Evolutionary conservation across 352 stramenopile genomes (phyloP), one percentile per base, ranked within the genome.

Genomic region (Sclerospora graminicola): DNA sequence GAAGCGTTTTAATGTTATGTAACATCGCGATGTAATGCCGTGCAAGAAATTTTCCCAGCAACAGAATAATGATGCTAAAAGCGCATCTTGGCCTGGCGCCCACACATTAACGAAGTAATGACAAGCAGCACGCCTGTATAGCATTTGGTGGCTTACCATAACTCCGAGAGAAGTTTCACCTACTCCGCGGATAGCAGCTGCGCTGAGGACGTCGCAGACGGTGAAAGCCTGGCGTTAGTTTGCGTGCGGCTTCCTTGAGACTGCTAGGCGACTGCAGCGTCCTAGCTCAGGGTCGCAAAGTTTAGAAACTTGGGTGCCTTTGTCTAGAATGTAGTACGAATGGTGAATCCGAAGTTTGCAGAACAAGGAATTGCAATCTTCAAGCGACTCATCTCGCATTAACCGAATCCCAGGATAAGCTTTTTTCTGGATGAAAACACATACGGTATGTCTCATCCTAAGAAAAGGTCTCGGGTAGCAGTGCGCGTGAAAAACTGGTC

Each of bases 391-490:
- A 26, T 26, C 21, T 26, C 21, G n/a, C n/a, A n/a, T n/a, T n/a
- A n/a, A n/a, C n/a, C n/a, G 21, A 26, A 26, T 26, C 21, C 21
- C 21, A 26, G 21, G 21, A 26, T 26, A 26, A 26, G 21, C 21
- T 26, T 26, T 26, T 36, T 47, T 47, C 27, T 6, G 21, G 21
- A 26, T 26, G 21, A 26, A 26, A 26, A 26, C 21, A 26, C 21
- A 26, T 32, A 13, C 24, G 24, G 24, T 29, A 29, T 14, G 42
- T 26, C 35, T 21, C 35, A 14, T 41, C 44, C 45, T 57, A 39
- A 20, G 41, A 18, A 45, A 57, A 48, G 32, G 35, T 31, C 54
- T 45, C 39, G 50, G 26, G 53, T 53, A 58, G 35, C 31, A 11
- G 43, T 33, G 51, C 8, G 32, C 41, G 11, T 30, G 46, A 45